Conservation (phyloP, 768 basidiomycete species). For the Chiua virens region DNA sequence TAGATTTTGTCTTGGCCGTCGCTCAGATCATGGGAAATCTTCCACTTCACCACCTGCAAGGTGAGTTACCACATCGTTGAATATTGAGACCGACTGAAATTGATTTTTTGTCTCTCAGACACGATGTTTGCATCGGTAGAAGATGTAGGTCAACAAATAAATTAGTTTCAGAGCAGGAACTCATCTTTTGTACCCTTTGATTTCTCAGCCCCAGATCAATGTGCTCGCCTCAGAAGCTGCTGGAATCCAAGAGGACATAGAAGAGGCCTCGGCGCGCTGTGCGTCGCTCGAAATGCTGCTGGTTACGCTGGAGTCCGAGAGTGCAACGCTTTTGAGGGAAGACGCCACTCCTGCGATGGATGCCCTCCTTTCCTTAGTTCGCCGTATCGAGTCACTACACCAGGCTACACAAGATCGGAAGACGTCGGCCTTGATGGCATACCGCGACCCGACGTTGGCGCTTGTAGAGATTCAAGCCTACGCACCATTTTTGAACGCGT, state of each 20-base stretch:
- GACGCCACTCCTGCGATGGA: slow-evolving; percentile 8
- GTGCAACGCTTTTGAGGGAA: slow-evolving; percentile 1
- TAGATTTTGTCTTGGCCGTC: too few species aligned
- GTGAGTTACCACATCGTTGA: not conserved
- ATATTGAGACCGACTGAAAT: not conserved
- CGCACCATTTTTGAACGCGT: slow-evolving; percentile 2
- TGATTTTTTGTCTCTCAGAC: not conserved
- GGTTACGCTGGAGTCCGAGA: not conserved
- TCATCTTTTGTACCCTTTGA: not conserved
- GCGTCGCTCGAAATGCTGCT: slow-evolving; percentile 2
- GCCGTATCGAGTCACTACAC: slow-evolving; percentile 7
- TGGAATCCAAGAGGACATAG: slow-evolving; percentile 7
- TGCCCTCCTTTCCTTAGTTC: slow-evolving; percentile 1
- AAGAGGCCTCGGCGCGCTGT: not conserved
- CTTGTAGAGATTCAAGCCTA: not conserved
- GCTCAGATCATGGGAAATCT: too few species aligned
- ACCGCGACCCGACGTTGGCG: slow-evolving; percentile 1
- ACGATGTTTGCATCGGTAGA: not conserved
- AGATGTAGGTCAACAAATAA: not conserved
- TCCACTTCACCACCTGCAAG: not conserved
- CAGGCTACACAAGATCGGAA: not conserved
- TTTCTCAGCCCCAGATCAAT: slow-evolving; percentile 1
- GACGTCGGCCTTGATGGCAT: not conserved
- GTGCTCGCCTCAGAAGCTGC: not conserved
- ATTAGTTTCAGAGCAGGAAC: not conserved